Percentiles rank a stretch among this genome's conserved stretches.
phyloP scores from a whole-genome alignment of 164 flowering plant genomes.

The Vitis cinerea region DNA sequence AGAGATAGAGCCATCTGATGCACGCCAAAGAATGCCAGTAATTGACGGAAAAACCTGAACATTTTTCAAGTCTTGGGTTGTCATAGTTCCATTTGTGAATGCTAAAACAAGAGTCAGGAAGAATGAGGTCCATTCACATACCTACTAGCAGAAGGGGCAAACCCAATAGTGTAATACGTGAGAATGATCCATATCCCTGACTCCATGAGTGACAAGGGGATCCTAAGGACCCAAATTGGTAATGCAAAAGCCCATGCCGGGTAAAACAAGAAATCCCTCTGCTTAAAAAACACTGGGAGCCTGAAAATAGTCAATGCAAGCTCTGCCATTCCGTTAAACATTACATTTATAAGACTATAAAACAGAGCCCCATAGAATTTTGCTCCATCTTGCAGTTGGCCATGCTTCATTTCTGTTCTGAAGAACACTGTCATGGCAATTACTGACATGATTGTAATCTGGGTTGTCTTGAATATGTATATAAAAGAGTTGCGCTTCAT shows the following conservation, averaged over 20 bases:
- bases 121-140: constrained; percentile 10
- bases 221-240: constrained; percentile 47
- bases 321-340: constrained; percentile 66
- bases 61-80: neutral
- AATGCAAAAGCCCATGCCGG: constrained; percentile 63
- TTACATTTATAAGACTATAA: constrained; percentile 46
- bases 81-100: neutral
- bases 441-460: constrained; percentile 36
- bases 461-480: constrained; percentile 41
- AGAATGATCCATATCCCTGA: constrained; percentile 48
- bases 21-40: constrained; percentile 46
- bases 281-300: constrained; percentile 60
- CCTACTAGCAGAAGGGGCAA: constrained; percentile 58
- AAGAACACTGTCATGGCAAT: constrained; percentile 39
- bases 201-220: constrained; percentile 55
- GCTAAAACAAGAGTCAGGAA: neutral
- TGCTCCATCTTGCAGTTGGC: constrained; percentile 31
- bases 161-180: constrained; percentile 60
- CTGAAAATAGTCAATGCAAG: constrained; percentile 42
- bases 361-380: constrained; percentile 52
- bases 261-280: constrained; percentile 50
- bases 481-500: constrained; percentile 53
- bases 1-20: constrained; percentile 63
- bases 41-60: constrained; percentile 52
- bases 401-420: constrained; percentile 35